Base-by-base conservation (phyloP, 1,284 basidiomycete species). In the Cryptococcus maquisensis region DNA sequence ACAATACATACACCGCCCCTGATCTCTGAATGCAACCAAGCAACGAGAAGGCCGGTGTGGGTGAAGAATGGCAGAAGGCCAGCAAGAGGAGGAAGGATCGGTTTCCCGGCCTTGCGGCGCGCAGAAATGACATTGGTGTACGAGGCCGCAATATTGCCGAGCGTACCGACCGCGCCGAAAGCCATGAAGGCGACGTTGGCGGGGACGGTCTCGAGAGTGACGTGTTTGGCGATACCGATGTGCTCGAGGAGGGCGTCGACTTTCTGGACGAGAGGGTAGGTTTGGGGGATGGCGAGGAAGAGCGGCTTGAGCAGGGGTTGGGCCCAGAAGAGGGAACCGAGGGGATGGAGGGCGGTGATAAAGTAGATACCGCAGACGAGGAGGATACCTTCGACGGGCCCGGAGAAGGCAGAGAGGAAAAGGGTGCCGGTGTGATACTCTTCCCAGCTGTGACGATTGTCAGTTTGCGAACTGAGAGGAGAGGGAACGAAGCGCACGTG, bases 381-480 rank as follows among this genome's bases (percentile, higher is more conserved):
- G 47, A 98, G 77, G 65, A 98, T 97, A 9, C 95, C 95, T 75
- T 98, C 95, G 2, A 98, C 90, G 0, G 95, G 95, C 0, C 95
- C 95, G 9, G 90, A 95, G 76, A 96, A 97, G 26, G 86, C 84
- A n/a, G 90, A 90, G 16, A 96, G 84, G 78, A 86, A 96, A 6
- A 97, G 79, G 59, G 86, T 85, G 24, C 90, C 89, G 1, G 95
- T 98, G 74, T 98, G 88, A 68, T 89, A 95, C 76, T 98, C 95
- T 71, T 98, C 95, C 95, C 95, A 90, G 87, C 41, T 56, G 21
- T 10, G 32, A n/a, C n/a, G n/a, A n/a, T 21, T 13, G 24, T n/a
- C 23, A 41, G 44, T 57, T 32, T 53, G 48, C 47, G 36, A 21
- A 24, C n/a, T 4, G 21, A 35, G n/a, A n/a, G 41, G 15, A 26